These are phyloP conservation scores for Halophytophthora batemanensis DNA, from an alignment of 352 stramenopile species.

Conservation along the genomic window DNA sequence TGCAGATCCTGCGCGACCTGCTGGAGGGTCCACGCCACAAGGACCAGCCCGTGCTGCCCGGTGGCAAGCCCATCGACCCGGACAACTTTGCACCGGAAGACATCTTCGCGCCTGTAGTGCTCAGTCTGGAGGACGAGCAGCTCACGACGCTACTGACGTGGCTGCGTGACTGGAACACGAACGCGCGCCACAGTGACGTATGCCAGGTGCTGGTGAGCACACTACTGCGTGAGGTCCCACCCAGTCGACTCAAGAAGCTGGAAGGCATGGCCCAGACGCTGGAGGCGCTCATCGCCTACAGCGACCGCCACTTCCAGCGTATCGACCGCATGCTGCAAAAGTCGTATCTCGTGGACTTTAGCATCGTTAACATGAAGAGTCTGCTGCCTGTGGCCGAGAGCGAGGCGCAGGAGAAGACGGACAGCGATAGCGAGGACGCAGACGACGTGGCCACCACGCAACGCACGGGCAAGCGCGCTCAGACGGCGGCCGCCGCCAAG, in stretches of 20 bases:
- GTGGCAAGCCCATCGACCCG: slow-evolving; percentile 34
- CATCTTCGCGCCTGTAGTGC: slow-evolving; percentile 64
- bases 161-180: slow-evolving; percentile 98
- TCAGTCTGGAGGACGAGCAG: slow-evolving; percentile 78
- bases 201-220: slow-evolving; percentile 93
- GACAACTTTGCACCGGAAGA: slow-evolving; percentile 55
- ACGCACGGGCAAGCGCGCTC: slow-evolving; percentile 22
- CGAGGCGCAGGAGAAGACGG: slow-evolving; percentile 33
- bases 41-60: slow-evolving; percentile 47
- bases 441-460: slow-evolving; percentile 22
- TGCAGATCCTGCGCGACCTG: slow-evolving; percentile 88
- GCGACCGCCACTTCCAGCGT: slow-evolving; percentile 96
- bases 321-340: slow-evolving; percentile 95
- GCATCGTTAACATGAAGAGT: slow-evolving; percentile 85
- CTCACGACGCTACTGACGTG: slow-evolving; percentile 92
- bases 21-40: slow-evolving; percentile 73
- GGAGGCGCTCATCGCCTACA: slow-evolving; percentile 95
- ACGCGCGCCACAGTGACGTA: slow-evolving; percentile 92
- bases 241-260: slow-evolving; percentile 65
- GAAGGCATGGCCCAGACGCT: slow-evolving; percentile 79
- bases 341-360: slow-evolving; percentile 96
- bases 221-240: slow-evolving; percentile 75
- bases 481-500: slow-evolving; percentile 9
- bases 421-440: slow-evolving; percentile 33
- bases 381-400: slow-evolving; percentile 46